Conservation (phyloP, 306 rosid genomes). For the Malus domestica region DNA sequence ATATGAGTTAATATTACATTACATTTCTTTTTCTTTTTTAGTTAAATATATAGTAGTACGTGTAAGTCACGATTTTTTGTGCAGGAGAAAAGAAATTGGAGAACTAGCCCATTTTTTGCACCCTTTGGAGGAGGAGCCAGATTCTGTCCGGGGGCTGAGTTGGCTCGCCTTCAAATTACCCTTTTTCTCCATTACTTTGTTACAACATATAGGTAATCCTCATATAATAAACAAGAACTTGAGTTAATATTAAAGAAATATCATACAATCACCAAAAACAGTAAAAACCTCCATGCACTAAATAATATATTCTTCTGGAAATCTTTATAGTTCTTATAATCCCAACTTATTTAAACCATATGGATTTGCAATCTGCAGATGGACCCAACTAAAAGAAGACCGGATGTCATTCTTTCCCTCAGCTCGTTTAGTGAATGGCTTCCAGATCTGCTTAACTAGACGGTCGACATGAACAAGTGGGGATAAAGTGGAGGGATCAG, state of each 20-base stretch:
- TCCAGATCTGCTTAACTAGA: constrained; percentile 52
- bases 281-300: neutral
- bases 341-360: neutral
- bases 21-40: neutral
- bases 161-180: constrained; percentile 89
- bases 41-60: neutral
- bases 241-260: neutral
- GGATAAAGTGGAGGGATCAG: neutral
- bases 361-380: constrained; percentile 28
- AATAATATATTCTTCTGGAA: neutral
- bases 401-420: constrained; percentile 87
- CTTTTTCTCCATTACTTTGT: constrained; percentile 72
- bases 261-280: neutral
- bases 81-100: constrained; percentile 79
- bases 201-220: constrained; percentile 47
- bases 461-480: constrained; percentile 15
- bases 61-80: neutral
- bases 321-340: neutral
- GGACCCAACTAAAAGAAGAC: constrained; percentile 79
- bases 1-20: too few relatives aligned
- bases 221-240: neutral
- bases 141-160: constrained; percentile 90
- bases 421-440: constrained; percentile 84
- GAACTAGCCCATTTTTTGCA: constrained; percentile 66
- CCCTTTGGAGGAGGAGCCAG: constrained; percentile 97